phyloP scores from a whole-genome alignment of 2,329 filamentous ascomycete species.

The Trichophyton verrucosum region DNA sequence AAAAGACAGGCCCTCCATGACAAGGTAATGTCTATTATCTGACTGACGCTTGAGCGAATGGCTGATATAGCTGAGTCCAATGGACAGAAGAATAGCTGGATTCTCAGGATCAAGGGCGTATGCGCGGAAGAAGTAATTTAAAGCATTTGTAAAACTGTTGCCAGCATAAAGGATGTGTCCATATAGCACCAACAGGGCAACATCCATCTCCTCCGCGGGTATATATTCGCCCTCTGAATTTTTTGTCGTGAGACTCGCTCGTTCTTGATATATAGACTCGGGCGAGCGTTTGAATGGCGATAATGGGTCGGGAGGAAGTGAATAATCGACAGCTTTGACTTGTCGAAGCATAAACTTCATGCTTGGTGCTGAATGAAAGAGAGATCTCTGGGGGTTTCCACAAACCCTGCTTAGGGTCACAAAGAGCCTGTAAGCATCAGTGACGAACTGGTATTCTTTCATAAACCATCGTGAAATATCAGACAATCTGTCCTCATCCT shows the following conservation, averaged over 20 bases:
- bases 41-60: constrained; percentile 79
- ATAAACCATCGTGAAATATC: constrained; percentile 72
- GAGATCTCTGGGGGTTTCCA: constrained; percentile 46
- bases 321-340: constrained; percentile 76
- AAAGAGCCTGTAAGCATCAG: constrained; percentile 75
- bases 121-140: constrained; percentile 78
- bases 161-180: constrained; percentile 80
- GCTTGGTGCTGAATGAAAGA: constrained; percentile 67
- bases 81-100: constrained; percentile 63
- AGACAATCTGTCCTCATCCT: constrained; percentile 64
- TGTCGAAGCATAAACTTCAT: constrained; percentile 88
- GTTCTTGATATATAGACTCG: constrained; percentile 32
- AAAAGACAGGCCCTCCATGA: constrained; percentile 75
- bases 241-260: constrained; percentile 28
- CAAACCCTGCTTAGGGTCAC: constrained; percentile 64
- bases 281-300: constrained; percentile 24
- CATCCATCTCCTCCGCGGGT: constrained; percentile 48
- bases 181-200: constrained; percentile 74
- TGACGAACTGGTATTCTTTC: constrained; percentile 64
- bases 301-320: constrained; percentile 42
- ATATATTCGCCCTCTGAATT: constrained; percentile 27
- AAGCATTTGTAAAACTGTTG: constrained; percentile 67
- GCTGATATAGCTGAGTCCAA: constrained; percentile 76
- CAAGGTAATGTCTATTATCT: constrained; percentile 77
- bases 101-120: constrained; percentile 62